Conservation (phyloP, 805 yeast species). For the Cyberlindnera nakhonratchasimensis region DNA sequence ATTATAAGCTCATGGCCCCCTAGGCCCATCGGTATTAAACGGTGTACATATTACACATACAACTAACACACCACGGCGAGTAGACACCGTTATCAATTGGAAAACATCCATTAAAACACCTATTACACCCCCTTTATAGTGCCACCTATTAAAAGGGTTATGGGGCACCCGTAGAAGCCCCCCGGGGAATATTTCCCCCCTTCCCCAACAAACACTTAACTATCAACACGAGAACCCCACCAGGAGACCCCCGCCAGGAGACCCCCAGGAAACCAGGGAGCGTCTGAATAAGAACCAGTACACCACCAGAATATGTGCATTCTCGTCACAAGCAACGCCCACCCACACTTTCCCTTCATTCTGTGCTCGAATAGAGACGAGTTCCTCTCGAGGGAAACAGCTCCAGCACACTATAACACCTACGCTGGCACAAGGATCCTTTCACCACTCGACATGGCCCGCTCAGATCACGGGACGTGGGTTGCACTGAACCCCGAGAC, state of each 20-base stretch:
- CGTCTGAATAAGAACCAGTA: neutral
- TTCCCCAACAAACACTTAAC: neutral
- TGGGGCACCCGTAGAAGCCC: too few relatives aligned
- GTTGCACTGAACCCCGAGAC: constrained; percentile 56
- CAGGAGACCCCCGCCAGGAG: neutral
- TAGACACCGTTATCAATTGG: too few relatives aligned
- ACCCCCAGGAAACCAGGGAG: neutral
- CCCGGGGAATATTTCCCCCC: neutral
- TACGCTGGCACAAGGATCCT: constrained; percentile 38
- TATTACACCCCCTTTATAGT: too few relatives aligned
- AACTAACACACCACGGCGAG: too few relatives aligned
- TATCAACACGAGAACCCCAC: neutral
- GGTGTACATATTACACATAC: too few relatives aligned
- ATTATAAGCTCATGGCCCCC: too few relatives aligned
- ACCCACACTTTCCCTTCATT: constrained; percentile 72
- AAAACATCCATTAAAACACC: too few relatives aligned
- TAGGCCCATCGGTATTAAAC: too few relatives aligned
- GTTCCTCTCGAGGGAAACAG: constrained; percentile 69
- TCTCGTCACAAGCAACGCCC: constrained; percentile 59
- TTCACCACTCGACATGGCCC: constrained; percentile 71
- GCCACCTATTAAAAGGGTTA: too few relatives aligned
- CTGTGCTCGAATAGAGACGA: constrained; percentile 87
- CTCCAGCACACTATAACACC: constrained; percentile 42
- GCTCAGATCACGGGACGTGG: constrained; percentile 88
- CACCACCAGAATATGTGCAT: constrained; percentile 62